Evolutionary conservation across 1,139 yeast species (phyloP).

Genomic region (Geotrichum restrictum): DNA sequence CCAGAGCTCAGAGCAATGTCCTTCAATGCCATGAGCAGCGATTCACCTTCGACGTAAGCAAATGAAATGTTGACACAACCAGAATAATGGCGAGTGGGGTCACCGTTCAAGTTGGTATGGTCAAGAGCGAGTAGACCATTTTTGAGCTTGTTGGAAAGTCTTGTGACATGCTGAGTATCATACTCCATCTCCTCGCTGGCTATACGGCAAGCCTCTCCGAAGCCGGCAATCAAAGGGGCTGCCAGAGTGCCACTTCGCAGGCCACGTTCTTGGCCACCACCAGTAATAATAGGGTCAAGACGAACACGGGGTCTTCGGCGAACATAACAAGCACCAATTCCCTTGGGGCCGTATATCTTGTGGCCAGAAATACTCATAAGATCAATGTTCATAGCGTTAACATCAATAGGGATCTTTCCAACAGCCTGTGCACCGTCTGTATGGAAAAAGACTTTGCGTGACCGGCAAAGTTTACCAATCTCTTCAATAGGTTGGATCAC

Average conservation of each 20-base stretch:
- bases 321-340: conserved; percentile 91
- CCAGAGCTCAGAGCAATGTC: conserved; percentile 89
- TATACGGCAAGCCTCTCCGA: conserved; percentile 94
- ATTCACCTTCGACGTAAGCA: conserved; percentile 97
- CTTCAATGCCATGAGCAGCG: conserved; percentile 91
- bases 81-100: conserved; percentile 64
- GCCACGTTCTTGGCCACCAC: conserved; percentile 99
- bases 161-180: conserved; percentile 66
- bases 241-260: conserved; percentile 95
- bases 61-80: conserved; percentile 97
- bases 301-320: conserved; percentile 98
- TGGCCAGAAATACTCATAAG: conserved; percentile 91
- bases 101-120: conserved; percentile 88
- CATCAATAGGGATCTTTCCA: conserved; percentile 91
- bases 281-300: conserved; percentile 88
- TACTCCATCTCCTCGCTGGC: conserved; percentile 68
- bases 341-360: conserved; percentile 97
- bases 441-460: conserved; percentile 89
- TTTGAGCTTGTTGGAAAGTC: conserved; percentile 67
- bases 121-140: conserved; percentile 74
- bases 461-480: conserved; percentile 83
- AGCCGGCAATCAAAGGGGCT: conserved; percentile 91
- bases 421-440: conserved; percentile 98
- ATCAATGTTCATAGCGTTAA: conserved; percentile 89
- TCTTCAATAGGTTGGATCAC: conserved; percentile 94